phyloP scores from a whole-genome alignment of 2,329 filamentous ascomycete species.

The Exserohilum rostratum region DNA sequence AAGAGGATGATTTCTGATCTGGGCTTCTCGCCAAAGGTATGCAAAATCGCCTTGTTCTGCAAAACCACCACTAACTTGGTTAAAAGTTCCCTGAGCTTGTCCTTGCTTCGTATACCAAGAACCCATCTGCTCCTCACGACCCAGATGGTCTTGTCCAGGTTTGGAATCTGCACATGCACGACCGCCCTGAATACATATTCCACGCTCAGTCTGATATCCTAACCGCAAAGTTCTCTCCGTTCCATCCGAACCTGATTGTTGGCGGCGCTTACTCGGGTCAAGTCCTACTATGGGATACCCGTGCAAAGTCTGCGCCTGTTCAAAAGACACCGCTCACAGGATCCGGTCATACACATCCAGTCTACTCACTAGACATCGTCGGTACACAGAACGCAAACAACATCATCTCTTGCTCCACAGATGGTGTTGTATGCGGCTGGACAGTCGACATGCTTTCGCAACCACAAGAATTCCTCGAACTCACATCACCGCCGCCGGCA shows the following conservation, averaged over 20 bases:
- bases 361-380: slow-evolving; percentile 94
- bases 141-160: slow-evolving; percentile 92
- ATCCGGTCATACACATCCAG: slow-evolving; percentile 92
- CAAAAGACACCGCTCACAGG: slow-evolving; percentile 96
- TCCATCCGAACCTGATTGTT: slow-evolving; percentile 94
- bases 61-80: slow-evolving; percentile 23
- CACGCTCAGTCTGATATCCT: slow-evolving; percentile 95
- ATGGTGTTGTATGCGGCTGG: slow-evolving; percentile 96
- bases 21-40: slow-evolving; percentile 87
- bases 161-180: slow-evolving; percentile 95
- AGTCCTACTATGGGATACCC: slow-evolving; percentile 95
- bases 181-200: slow-evolving; percentile 94
- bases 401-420: slow-evolving; percentile 95
- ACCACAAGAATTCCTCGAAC: slow-evolving; percentile 89
- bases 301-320: slow-evolving; percentile 79
- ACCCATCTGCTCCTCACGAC: slow-evolving; percentile 90
- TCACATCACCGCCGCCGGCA: slow-evolving; percentile 78
- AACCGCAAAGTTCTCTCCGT: slow-evolving; percentile 96
- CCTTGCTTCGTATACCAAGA: slow-evolving; percentile 95
- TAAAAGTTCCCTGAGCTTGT: slow-evolving; percentile 81
- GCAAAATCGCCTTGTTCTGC: slow-evolving; percentile 1
- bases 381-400: slow-evolving; percentile 99
- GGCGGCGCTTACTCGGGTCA: slow-evolving; percentile 97
- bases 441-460: slow-evolving; percentile 97
- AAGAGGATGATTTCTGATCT: slow-evolving; percentile 97